phyloP scores from a whole-genome alignment of 2,329 filamentous ascomycete genomes.

The Cytospora leucostoma region DNA sequence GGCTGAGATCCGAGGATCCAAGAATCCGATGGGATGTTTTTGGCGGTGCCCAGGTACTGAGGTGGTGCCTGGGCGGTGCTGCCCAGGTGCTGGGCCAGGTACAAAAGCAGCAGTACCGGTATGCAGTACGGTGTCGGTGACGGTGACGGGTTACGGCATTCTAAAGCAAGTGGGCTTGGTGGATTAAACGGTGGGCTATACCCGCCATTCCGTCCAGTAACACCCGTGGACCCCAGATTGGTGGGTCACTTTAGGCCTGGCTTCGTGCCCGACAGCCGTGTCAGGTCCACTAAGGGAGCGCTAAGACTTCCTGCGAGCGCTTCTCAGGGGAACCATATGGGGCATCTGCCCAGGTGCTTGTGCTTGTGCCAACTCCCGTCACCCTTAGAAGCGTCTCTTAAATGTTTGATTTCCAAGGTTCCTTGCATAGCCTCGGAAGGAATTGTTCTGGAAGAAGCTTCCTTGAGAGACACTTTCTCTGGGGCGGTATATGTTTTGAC shows the following conservation, averaged over 20 bases:
- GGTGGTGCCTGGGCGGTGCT: no score
- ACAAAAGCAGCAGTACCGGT: no score
- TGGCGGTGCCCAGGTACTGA: no score
- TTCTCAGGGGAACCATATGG: slow-evolving; percentile 5
- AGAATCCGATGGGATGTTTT: not conserved
- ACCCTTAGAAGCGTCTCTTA: no score
- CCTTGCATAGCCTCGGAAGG: no score
- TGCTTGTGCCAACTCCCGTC: not conserved
- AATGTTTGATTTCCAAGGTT: no score
- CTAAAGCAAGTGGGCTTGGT: not conserved
- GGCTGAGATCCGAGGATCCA: not conserved
- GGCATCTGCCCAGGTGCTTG: not conserved
- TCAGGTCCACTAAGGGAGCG: slow-evolving; percentile 9
- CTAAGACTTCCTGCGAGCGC: slow-evolving; percentile 15
- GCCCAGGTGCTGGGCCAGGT: no score
- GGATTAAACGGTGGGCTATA: not conserved
- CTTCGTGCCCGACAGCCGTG: not conserved
- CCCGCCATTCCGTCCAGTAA: not conserved
- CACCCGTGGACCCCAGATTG: not conserved
- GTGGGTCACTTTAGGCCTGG: not conserved
- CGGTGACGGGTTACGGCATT: slow-evolving; percentile 19
- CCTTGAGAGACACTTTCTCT: no score
- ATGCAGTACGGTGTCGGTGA: slow-evolving; percentile 1
- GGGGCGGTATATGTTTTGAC: not conserved
- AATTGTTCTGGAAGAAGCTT: no score